Conservation (phyloP, 768 basidiomycete genomes). For the Suillus hirtellus region DNA sequence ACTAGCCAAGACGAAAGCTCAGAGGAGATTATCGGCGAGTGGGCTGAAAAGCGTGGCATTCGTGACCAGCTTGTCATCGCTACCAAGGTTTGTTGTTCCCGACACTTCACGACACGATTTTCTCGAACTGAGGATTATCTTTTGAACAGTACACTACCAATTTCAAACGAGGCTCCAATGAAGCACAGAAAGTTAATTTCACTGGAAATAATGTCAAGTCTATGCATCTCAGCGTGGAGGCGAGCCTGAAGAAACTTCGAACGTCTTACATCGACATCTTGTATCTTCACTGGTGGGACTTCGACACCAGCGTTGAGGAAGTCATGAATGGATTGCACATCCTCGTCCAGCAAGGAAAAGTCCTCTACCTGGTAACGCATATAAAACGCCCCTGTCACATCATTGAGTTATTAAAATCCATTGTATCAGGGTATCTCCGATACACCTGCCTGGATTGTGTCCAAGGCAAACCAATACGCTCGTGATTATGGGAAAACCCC, state of each 20-base stretch:
- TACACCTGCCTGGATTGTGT: slow-evolving; percentile 42
- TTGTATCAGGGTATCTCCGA: slow-evolving; percentile 28
- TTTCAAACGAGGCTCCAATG: slow-evolving; percentile 17
- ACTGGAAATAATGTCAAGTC: slow-evolving; percentile 51
- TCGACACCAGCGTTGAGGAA: slow-evolving; percentile 40
- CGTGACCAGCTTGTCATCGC: slow-evolving; percentile 49
- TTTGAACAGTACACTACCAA: slow-evolving; percentile 24
- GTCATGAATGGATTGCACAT: slow-evolving; percentile 40
- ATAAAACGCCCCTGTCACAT: slow-evolving; percentile 10
- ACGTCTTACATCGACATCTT: slow-evolving; percentile 25
- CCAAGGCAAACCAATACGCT: slow-evolving; percentile 44
- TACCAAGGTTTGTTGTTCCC: slow-evolving; percentile 32
- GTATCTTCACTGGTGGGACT: slow-evolving; percentile 37
- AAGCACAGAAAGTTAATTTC: slow-evolving; percentile 39
- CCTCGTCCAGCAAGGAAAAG: slow-evolving; percentile 40
- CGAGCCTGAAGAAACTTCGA: slow-evolving; percentile 24
- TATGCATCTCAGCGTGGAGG: slow-evolving; percentile 40
- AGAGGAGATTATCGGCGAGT: slow-evolving; percentile 50
- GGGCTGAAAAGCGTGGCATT: slow-evolving; percentile 42
- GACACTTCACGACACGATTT: neutral
- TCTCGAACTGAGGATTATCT: too few species aligned
- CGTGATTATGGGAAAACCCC: slow-evolving; percentile 42
- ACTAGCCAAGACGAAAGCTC: slow-evolving; percentile 40
- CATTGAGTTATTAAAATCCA: too few species aligned
- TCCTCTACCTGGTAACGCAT: slow-evolving; percentile 33